Conservation (phyloP, 306 rosid species). For the Fragaria ananassa region DNA sequence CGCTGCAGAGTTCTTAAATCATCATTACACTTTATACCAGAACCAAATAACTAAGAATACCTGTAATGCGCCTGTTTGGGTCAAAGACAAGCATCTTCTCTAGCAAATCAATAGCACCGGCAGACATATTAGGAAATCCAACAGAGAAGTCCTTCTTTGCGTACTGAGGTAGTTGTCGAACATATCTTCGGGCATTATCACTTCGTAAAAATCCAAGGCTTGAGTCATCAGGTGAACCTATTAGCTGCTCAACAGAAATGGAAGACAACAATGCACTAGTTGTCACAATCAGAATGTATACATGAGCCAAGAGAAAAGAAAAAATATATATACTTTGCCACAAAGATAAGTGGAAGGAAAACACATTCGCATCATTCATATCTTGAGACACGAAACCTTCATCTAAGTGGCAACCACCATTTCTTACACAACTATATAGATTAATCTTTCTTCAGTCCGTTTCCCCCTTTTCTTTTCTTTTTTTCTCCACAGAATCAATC, state of each 20-base stretch:
- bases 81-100: slow-evolving; percentile 97
- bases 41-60: slow-evolving; percentile 34
- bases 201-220: slow-evolving; percentile 91
- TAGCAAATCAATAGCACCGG: slow-evolving; percentile 77
- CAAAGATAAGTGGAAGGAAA: background rate
- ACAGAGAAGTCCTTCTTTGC: slow-evolving; percentile 62
- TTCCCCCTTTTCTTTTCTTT: background rate
- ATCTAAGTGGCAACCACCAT: background rate
- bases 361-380: background rate
- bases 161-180: slow-evolving; percentile 80
- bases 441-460: background rate
- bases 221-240: slow-evolving; percentile 94
- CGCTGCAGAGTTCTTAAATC: background rate
- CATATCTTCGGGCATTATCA: slow-evolving; percentile 87
- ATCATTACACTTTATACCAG: background rate
- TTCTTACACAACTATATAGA: background rate
- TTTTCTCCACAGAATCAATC: slow-evolving; percentile 2
- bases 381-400: background rate
- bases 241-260: slow-evolving; percentile 53
- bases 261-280: background rate
- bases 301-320: background rate
- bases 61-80: slow-evolving; percentile 86
- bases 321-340: background rate
- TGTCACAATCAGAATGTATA: slow-evolving; percentile 9
- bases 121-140: slow-evolving; percentile 68